phyloP scores from a whole-genome alignment of 306 rosid genomes.

The Alnus rubra region DNA sequence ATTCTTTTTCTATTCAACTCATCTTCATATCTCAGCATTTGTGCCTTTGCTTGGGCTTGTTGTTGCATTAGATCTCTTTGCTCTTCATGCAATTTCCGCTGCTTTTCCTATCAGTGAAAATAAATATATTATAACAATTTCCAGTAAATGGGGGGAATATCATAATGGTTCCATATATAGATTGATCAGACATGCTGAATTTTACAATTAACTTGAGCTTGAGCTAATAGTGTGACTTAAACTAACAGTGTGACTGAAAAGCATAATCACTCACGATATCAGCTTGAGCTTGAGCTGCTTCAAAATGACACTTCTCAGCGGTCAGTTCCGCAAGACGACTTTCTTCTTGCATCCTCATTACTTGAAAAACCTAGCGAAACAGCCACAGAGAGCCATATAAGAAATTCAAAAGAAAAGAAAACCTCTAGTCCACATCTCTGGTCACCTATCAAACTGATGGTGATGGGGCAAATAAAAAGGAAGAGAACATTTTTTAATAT shows the following conservation, averaged over 20 bases:
- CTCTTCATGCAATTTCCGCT: slow-evolving; percentile 78
- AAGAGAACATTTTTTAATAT: too few relatives aligned
- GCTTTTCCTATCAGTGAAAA: slow-evolving; percentile 63
- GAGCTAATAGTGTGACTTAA: neutral
- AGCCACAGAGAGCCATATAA: slow-evolving; percentile 25
- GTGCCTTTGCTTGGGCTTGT: slow-evolving; percentile 86
- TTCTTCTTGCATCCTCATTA: slow-evolving; percentile 83
- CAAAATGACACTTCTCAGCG: slow-evolving; percentile 76
- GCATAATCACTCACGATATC: slow-evolving; percentile 60
- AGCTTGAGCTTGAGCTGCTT: slow-evolving; percentile 67
- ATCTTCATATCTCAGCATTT: slow-evolving; percentile 74
- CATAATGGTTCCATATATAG: neutral
- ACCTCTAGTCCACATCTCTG: neutral
- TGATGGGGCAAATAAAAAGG: too few relatives aligned
- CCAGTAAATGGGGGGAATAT: neutral
- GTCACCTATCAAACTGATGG: too few relatives aligned
- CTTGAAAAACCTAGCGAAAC: slow-evolving; percentile 63
- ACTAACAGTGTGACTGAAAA: neutral
- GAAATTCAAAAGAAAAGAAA: neutral
- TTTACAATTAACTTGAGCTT: neutral
- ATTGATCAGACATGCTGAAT: neutral
- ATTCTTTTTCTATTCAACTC: slow-evolving; percentile 84
- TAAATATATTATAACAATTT: slow-evolving; percentile 13
- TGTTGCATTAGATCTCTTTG: slow-evolving; percentile 80
- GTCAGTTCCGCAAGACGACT: slow-evolving; percentile 73